These are phyloP conservation scores for Rhododendron williamsianum DNA, from an alignment of 148 eudicot species.

Conservation along the genomic window DNA sequence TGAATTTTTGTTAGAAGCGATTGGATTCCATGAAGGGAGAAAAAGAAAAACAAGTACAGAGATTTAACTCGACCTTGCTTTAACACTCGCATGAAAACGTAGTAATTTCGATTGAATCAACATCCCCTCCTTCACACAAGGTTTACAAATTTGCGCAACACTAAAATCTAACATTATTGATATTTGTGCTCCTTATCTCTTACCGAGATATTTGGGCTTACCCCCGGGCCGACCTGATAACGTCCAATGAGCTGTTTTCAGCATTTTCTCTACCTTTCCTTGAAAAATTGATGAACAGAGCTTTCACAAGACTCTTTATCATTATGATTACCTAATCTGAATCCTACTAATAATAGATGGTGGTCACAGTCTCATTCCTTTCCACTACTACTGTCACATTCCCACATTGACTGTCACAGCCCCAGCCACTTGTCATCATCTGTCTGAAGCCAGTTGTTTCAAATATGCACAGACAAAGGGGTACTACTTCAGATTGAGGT, in stretches of 20 bases:
- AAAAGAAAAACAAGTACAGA: not conserved
- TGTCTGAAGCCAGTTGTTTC: not conserved
- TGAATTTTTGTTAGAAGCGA: not conserved
- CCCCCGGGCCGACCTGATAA: no score
- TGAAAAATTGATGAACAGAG: not conserved
- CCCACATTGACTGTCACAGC: not conserved
- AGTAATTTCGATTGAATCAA: no score
- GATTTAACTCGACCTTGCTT: not conserved
- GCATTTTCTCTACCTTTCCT: not conserved
- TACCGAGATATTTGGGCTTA: no score
- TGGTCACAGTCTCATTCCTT: constrained; percentile 3
- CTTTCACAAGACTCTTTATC: not conserved
- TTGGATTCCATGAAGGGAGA: not conserved
- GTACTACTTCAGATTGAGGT: not conserved
- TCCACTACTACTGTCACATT: not conserved
- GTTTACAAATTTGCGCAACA: no score
- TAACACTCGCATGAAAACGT: no score
- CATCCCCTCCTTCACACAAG: no score
- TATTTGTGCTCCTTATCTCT: no score
- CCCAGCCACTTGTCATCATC: not conserved
- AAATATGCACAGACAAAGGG: no score
- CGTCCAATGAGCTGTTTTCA: not conserved
- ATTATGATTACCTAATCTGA: not conserved
- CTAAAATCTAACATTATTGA: no score
- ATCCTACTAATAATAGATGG: not conserved